phyloP scores from a whole-genome alignment of 1,139 yeast genomes.

The Taphrina betulina region DNA sequence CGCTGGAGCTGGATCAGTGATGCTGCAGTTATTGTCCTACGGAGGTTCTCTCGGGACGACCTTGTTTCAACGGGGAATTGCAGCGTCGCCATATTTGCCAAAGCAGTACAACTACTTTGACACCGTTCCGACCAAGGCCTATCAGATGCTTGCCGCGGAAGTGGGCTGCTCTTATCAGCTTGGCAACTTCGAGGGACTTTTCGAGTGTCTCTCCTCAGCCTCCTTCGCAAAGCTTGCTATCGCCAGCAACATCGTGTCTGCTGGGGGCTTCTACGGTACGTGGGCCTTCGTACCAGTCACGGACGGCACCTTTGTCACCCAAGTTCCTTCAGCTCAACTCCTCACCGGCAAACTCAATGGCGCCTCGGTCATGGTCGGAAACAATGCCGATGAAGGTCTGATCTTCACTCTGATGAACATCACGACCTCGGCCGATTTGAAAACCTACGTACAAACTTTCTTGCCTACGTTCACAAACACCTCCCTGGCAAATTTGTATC shows the following conservation, averaged over 20 bases:
- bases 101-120: constrained; percentile 1
- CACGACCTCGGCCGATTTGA: background rate
- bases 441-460: background rate
- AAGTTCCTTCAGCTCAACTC: background rate
- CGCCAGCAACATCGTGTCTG: background rate
- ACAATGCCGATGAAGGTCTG: background rate
- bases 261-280: background rate
- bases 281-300: constrained; percentile 7
- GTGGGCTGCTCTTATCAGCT: background rate
- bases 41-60: constrained; percentile 1
- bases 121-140: background rate
- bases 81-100: constrained; percentile 8
- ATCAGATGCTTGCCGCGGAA: background rate
- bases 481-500: background rate
- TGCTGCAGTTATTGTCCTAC: constrained; percentile 8
- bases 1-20: constrained; percentile 46
- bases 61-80: background rate
- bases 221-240: background rate
- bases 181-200: background rate
- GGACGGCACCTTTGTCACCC: background rate
- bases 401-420: background rate
- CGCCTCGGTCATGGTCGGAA: background rate
- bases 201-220: background rate
- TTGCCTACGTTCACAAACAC: background rate
- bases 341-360: background rate